A percentile compares a stretch with the other conserved stretches of the same genome.
Conservation (phyloP, 805 yeast genomes). For the Saccharomycopsis sp. region DNA sequence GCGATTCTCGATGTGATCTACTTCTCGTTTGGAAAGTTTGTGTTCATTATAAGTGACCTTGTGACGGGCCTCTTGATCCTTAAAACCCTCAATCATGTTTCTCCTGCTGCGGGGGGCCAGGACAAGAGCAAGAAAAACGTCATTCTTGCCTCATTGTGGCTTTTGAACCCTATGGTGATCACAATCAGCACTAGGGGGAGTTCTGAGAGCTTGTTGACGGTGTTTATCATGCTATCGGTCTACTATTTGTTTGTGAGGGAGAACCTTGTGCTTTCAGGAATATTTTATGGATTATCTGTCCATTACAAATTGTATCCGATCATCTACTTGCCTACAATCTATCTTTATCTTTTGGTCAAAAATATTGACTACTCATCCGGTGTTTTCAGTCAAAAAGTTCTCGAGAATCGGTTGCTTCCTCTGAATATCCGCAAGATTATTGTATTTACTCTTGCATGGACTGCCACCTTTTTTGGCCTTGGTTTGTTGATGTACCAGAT, state of each 20-base stretch:
- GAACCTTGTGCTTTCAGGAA: conserved; percentile 32
- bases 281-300: conserved; percentile 66
- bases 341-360: conserved; percentile 35
- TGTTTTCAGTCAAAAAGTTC: background rate
- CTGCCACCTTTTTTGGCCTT: conserved; percentile 38
- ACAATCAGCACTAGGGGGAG: conserved; percentile 92
- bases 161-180: conserved; percentile 89
- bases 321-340: conserved; percentile 71
- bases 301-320: conserved; percentile 92
- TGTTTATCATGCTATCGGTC: conserved; percentile 56
- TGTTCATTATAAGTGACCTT: conserved; percentile 74
- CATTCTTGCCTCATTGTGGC: conserved; percentile 61
- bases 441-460: conserved; percentile 32
- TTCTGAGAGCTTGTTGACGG: conserved; percentile 83
- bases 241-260: conserved; percentile 39
- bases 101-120: background rate
- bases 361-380: background rate
- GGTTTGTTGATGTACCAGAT: conserved; percentile 55
- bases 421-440: background rate
- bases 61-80: conserved; percentile 66
- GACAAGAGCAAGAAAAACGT: conserved; percentile 29
- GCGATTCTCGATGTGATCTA: conserved; percentile 43
- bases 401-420: background rate
- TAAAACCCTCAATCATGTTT: conserved; percentile 30
- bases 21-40: conserved; percentile 68